These are phyloP conservation scores for Thielaviopsis euricoi DNA, from an alignment of 2,329 filamentous ascomycete genomes.

Conservation along the genomic window DNA sequence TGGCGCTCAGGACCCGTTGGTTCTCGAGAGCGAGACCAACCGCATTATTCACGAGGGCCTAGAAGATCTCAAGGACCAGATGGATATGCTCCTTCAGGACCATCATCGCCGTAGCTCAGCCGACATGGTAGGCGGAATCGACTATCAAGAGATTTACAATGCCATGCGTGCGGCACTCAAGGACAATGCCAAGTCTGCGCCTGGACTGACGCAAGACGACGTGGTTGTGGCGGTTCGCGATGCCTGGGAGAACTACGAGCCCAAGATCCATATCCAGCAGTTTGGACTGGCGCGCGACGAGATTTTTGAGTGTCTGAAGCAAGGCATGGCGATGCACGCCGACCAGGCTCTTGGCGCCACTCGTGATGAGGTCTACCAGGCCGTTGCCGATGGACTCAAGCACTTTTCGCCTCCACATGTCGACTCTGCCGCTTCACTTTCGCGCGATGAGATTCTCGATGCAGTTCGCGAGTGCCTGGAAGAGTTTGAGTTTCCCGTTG, in stretches of 20 bases:
- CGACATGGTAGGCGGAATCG: constrained; percentile 43
- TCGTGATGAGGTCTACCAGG: constrained; percentile 69
- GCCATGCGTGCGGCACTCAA: constrained; percentile 61
- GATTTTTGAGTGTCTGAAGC: constrained; percentile 68
- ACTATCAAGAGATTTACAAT: constrained; percentile 74
- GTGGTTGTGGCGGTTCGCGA: constrained; percentile 76
- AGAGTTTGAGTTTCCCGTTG: constrained; percentile 60
- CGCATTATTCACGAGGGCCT: constrained; percentile 68
- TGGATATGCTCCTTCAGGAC: constrained; percentile 64
- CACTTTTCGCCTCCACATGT: constrained; percentile 50
- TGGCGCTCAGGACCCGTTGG: background rate
- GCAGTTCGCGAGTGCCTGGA: constrained; percentile 77
- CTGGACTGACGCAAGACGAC: constrained; percentile 55
- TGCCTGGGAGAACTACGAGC: constrained; percentile 88
- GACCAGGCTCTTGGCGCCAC: constrained; percentile 43
- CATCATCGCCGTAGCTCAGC: constrained; percentile 52
- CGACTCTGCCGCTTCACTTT: constrained; percentile 50
- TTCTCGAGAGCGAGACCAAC: constrained; percentile 28
- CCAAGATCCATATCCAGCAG: constrained; percentile 79
- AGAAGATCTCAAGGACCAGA: constrained; percentile 65
- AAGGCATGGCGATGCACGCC: constrained; percentile 66
- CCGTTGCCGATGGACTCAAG: constrained; percentile 72
- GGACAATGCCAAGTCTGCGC: constrained; percentile 34
- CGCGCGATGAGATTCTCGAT: constrained; percentile 67
- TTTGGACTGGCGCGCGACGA: constrained; percentile 83